Evolutionary conservation across 108 stramenopile genomes (phyloP), one percentile per base, ranked within the genome.

Genomic region (Skeletonema grethae): DNA sequence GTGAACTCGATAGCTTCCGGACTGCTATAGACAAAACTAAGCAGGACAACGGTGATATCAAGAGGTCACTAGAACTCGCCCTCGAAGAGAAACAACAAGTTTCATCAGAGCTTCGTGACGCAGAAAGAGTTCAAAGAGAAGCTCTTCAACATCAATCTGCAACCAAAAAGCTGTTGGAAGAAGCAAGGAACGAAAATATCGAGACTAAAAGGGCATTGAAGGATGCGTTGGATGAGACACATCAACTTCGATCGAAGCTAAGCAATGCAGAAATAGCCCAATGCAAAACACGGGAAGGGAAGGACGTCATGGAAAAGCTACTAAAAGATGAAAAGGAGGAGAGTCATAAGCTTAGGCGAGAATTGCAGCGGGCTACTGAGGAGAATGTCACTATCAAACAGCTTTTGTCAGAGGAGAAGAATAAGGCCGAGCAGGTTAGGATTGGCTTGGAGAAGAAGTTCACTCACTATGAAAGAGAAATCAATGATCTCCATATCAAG

Each of bases 21-120:
- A 4, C 18, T 53, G 20, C 22, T 53, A 10, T 53, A 18, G n/a
- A 53, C 22, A 53, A 9, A 15, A 24, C 50, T n/a, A 22, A 53
- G 50, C 50, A 53, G 50, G 50, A 53, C 22, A 53, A 53, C 22
- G 50, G 22, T 53, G 50, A 53, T 6, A 53, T 53, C 50, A 53
- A 53, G 18, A 22, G 1, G 20, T 4, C 50, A 22, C 50, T 53
- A 22, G 22, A 53, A 22, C 15, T 22, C 18, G 50, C 50, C 8
- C 18, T 53, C 4, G 50, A 53, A 53, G 50, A 53, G 18, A 53
- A 22, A 53, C 22, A 20, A 1, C 18, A 53, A 10, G n/a, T 53
- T 22, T 53, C 50, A 20, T 8, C 50, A 53, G 7, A 53, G 50
- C 50, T 53, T 53, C 22, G 50, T 22, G 50, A 53, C 20, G 22